A percentile compares a stretch with the other conserved stretches of the same genome.
Conservation (phyloP, 768 basidiomycete species). For the Leccinum arenicola region DNA sequence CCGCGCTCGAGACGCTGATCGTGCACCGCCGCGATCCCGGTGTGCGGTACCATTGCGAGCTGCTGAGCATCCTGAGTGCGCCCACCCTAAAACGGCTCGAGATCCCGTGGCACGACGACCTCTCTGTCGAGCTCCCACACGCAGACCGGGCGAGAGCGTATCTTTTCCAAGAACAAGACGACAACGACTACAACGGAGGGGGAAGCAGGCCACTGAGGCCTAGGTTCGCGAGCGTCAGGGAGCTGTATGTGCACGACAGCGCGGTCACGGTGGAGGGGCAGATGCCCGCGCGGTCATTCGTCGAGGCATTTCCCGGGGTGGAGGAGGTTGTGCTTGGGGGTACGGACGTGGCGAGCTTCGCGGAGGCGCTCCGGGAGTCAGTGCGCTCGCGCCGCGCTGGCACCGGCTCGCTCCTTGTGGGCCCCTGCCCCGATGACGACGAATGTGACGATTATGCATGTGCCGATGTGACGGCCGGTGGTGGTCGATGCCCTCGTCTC, state of each 20-base stretch:
- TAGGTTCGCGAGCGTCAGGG: constrained; percentile 10
- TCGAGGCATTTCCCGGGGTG: too few relatives aligned
- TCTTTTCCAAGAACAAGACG: constrained; percentile 2
- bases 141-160: constrained; percentile 7
- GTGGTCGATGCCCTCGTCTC: neutral
- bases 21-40: constrained; percentile 16
- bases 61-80: constrained; percentile 8
- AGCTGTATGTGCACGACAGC: constrained; percentile 15
- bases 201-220: neutral
- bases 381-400: neutral
- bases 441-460: neutral
- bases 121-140: constrained; percentile 6
- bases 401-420: neutral
- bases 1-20: constrained; percentile 11
- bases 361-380: constrained; percentile 10
- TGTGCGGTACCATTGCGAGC: constrained; percentile 14
- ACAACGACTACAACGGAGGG: neutral
- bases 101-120: constrained; percentile 19
- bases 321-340: neutral
- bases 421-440: neutral
- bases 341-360: neutral
- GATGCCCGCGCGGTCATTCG: too few relatives aligned
- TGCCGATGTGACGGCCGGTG: neutral
- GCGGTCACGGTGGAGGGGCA: neutral
- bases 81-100: constrained; percentile 15